phyloP scores from a whole-genome alignment of 2,329 filamentous ascomycete genomes.

The Fusarium newnesense region DNA sequence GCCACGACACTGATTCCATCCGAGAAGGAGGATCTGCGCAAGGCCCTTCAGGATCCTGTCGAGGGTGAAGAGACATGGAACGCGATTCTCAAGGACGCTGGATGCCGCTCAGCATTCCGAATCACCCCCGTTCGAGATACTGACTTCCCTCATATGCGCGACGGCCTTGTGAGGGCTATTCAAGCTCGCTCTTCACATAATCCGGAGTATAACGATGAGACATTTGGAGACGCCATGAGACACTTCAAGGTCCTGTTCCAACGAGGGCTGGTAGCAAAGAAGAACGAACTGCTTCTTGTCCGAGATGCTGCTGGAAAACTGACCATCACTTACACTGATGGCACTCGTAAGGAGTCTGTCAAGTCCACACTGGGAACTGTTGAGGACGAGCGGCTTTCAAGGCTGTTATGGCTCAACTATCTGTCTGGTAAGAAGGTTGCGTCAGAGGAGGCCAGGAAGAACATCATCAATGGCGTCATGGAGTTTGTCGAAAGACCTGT shows the following conservation, averaged over 20 bases:
- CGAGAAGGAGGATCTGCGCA: constrained; percentile 80
- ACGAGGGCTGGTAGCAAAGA: constrained; percentile 82
- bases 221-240: constrained; percentile 78
- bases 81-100: constrained; percentile 70
- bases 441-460: constrained; percentile 82
- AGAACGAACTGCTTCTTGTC: constrained; percentile 78
- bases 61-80: constrained; percentile 80
- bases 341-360: constrained; percentile 59
- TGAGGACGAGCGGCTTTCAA: constrained; percentile 80
- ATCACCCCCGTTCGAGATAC: constrained; percentile 93
- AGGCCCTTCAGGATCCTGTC: constrained; percentile 74
- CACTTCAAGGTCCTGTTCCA: constrained; percentile 87
- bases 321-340: constrained; percentile 74
- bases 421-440: constrained; percentile 87
- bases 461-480: constrained; percentile 87
- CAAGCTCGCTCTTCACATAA: constrained; percentile 74
- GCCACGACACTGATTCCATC: constrained; percentile 85
- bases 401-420: constrained; percentile 90
- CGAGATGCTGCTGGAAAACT: constrained; percentile 74
- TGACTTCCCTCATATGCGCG: constrained; percentile 90
- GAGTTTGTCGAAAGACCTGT: constrained; percentile 88
- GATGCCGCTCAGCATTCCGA: constrained; percentile 80
- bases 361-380: constrained; percentile 75
- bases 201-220: constrained; percentile 71
- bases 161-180: constrained; percentile 89